Percentiles rank a stretch among this genome's conserved stretches.
Evolutionary conservation across 164 flowering plant species (phyloP).

Genomic region (Buxus sempervirens): DNA sequence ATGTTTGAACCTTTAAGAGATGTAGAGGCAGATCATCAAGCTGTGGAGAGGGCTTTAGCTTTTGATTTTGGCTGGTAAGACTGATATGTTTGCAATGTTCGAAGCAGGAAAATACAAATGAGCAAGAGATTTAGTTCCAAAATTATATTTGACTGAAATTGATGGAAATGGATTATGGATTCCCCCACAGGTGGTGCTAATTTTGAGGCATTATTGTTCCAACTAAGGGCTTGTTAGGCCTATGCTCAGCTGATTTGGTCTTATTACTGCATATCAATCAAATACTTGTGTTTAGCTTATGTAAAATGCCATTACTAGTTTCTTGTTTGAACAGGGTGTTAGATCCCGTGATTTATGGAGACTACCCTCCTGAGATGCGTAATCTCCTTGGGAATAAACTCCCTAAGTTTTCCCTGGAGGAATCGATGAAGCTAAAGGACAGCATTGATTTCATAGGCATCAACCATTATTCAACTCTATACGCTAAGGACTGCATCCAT

Average conservation of each 20-base stretch:
- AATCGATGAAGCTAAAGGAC: slow-evolving; percentile 21
- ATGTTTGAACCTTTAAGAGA: slow-evolving; percentile 43
- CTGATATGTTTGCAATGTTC: too few species aligned
- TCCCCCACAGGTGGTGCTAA: too few species aligned
- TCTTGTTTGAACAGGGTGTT: slow-evolving; percentile 24
- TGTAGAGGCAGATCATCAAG: slow-evolving; percentile 24
- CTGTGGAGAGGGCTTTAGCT: slow-evolving; percentile 36
- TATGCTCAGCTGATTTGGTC: too few species aligned
- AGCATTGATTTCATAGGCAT: slow-evolving; percentile 42
- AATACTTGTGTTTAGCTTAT: too few species aligned
- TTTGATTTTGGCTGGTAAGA: slow-evolving; percentile 34
- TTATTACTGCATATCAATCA: too few species aligned
- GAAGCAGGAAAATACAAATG: too few species aligned
- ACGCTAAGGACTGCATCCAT: slow-evolving; percentile 47
- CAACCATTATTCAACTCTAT: slow-evolving; percentile 38
- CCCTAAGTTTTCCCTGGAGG: slow-evolving; percentile 31
- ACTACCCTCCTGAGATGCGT: slow-evolving; percentile 45
- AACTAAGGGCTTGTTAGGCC: too few species aligned
- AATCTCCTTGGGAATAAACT: slow-evolving; percentile 22
- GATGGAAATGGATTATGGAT: too few species aligned
- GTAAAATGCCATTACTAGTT: neutral
- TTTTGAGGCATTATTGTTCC: too few species aligned
- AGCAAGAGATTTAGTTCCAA: too few species aligned
- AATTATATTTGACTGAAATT: too few species aligned
- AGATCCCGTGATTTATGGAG: slow-evolving; percentile 48